These are phyloP conservation scores for Lonicera japonica DNA, from an alignment of 129 eudicot species.

Conservation along the genomic window DNA sequence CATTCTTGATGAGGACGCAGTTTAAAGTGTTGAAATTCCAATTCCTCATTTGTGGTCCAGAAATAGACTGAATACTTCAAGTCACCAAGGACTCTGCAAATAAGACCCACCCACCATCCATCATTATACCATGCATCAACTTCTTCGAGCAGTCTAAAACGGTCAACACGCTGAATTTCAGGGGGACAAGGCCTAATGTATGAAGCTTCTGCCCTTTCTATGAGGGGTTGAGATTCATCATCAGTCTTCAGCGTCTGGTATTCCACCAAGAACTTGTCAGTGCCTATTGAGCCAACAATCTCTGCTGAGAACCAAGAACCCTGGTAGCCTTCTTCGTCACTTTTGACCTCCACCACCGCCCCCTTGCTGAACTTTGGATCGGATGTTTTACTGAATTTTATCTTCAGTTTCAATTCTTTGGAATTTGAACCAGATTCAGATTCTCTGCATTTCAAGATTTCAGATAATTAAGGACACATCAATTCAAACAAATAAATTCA, in stretches of 20 bases:
- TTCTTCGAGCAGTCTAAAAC: slow-evolving; percentile 39
- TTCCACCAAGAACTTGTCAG: slow-evolving; percentile 40
- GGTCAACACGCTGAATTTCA: slow-evolving; percentile 27
- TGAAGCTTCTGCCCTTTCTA: slow-evolving; percentile 35
- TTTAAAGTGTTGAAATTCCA: slow-evolving; percentile 35
- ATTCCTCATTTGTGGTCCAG: slow-evolving; percentile 40
- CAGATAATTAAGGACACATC: neutral
- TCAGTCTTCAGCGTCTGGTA: slow-evolving; percentile 48
- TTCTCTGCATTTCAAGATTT: slow-evolving; percentile 4
- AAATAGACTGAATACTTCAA: slow-evolving; percentile 46
- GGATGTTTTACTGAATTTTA: slow-evolving; percentile 12
- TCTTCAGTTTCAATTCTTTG: slow-evolving; percentile 11
- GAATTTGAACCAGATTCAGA: slow-evolving; percentile 8
- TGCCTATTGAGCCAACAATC: slow-evolving; percentile 24
- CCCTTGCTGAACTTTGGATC: slow-evolving; percentile 25
- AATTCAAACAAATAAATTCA: neutral
- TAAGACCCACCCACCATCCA: slow-evolving; percentile 77
- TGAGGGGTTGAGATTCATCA: slow-evolving; percentile 39
- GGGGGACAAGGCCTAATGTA: slow-evolving; percentile 51
- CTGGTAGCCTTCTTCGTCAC: slow-evolving; percentile 55
- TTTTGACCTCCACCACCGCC: slow-evolving; percentile 43
- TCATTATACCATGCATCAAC: slow-evolving; percentile 76
- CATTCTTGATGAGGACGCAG: slow-evolving; percentile 74
- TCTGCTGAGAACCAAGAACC: slow-evolving; percentile 61
- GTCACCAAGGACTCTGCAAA: slow-evolving; percentile 32